A percentile compares a stretch with the other conserved stretches of the same genome.
Conservation (phyloP, 2,329 filamentous ascomycete species). For the Fusarium anthophilum region DNA sequence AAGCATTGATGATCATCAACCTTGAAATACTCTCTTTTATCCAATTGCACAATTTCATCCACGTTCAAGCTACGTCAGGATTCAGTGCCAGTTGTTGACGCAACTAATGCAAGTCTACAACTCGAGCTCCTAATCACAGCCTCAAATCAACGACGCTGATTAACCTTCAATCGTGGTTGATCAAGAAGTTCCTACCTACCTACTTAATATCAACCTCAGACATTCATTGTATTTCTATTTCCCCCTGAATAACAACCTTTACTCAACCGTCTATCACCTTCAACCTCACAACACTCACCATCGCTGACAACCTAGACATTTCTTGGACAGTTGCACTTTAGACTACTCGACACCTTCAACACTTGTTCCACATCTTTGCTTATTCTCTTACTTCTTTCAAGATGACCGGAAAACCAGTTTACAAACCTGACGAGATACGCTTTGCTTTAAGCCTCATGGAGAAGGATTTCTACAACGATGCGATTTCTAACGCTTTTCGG, state of each 20-base stretch:
- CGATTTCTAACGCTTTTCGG: constrained; percentile 44
- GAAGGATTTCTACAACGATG: constrained; percentile 33
- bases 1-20: background rate
- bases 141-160: constrained; percentile 5
- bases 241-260: background rate
- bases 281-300: background rate
- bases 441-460: constrained; percentile 48
- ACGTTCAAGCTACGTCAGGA: background rate
- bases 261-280: background rate
- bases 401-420: constrained; percentile 46
- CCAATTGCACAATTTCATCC: constrained; percentile 2
- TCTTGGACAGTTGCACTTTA: constrained; percentile 20
- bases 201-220: background rate
- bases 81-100: background rate
- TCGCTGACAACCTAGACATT: background rate
- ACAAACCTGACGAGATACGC: constrained; percentile 48
- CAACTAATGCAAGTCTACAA: background rate
- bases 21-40: background rate
- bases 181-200: background rate
- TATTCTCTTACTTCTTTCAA: background rate
- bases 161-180: background rate
- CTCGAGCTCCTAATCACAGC: background rate
- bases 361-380: background rate
- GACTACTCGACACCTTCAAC: background rate
- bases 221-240: background rate